phyloP scores from a whole-genome alignment of 345 rosid species.

The Carallia brachiata region DNA sequence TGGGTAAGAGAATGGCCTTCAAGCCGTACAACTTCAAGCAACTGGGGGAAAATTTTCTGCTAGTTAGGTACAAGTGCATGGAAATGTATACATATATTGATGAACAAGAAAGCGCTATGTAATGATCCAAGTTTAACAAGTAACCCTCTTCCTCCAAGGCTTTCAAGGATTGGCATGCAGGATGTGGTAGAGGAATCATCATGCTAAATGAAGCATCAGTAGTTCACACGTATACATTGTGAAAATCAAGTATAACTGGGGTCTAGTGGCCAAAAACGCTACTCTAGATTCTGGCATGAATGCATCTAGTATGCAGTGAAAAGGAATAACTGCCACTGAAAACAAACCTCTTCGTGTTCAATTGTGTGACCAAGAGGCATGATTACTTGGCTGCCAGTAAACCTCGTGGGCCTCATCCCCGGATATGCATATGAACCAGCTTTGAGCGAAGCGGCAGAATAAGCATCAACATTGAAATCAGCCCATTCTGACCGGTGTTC shows the following conservation, averaged over 20 bases:
- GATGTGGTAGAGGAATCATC: neutral
- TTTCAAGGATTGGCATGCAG: neutral
- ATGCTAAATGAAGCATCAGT: neutral
- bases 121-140: no score
- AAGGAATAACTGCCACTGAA: neutral
- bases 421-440: constrained; percentile 80
- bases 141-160: neutral
- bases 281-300: neutral
- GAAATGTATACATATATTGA: neutral
- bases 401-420: constrained; percentile 89
- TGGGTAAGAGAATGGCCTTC: constrained; percentile 94
- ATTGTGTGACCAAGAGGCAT: constrained; percentile 98
- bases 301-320: no score
- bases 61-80: neutral
- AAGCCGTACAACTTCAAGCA: constrained; percentile 89
- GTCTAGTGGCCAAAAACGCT: neutral
- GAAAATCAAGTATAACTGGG: no score
- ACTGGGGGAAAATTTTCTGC: constrained; percentile 34
- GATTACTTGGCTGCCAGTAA: constrained; percentile 90
- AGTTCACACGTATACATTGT: no score
- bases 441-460: constrained; percentile 82
- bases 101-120: no score
- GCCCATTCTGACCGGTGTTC: constrained; percentile 99
- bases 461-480: constrained; percentile 96
- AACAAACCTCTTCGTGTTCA: constrained; percentile 92